Evolutionary conservation across 2,329 filamentous ascomycete species (phyloP).

Genomic region (Fusarium austroafricanum): DNA sequence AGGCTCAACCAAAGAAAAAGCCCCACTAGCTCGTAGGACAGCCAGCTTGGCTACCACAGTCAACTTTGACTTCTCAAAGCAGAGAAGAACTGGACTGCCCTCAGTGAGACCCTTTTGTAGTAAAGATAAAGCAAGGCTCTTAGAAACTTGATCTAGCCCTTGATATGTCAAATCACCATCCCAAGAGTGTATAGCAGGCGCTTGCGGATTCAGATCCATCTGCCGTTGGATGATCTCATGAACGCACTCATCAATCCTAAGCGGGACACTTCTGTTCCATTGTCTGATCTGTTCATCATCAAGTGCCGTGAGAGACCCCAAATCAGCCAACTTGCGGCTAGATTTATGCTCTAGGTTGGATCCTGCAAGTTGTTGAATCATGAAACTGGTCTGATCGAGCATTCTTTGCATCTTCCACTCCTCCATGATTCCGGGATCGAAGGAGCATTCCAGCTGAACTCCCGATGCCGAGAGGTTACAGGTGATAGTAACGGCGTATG

Average conservation of each 20-base stretch:
- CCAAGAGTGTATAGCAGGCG: constrained; percentile 41
- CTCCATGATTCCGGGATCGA: constrained; percentile 13
- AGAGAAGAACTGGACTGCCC: neutral
- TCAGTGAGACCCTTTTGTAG: neutral
- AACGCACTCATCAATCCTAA: constrained; percentile 17
- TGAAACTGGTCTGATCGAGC: neutral
- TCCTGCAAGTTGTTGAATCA: constrained; percentile 7
- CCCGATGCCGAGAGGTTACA: neutral
- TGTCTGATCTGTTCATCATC: constrained; percentile 17
- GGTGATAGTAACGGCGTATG: constrained; percentile 34
- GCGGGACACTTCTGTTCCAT: constrained; percentile 34
- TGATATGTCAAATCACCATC: constrained; percentile 43
- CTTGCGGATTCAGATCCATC: neutral
- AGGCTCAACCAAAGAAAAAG: neutral
- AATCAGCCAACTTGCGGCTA: neutral
- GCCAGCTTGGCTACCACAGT: neutral
- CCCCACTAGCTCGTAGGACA: neutral
- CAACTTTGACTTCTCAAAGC: constrained; percentile 4
- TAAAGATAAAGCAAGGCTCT: neutral
- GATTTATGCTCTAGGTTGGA: too few species aligned
- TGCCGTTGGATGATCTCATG: constrained; percentile 38
- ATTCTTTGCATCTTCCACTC: constrained; percentile 6
- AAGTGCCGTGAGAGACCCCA: neutral
- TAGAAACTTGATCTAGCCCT: constrained; percentile 1
- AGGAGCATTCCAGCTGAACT: neutral